Conservation (phyloP, 331 rosid species). For the Ulmus americana region DNA sequence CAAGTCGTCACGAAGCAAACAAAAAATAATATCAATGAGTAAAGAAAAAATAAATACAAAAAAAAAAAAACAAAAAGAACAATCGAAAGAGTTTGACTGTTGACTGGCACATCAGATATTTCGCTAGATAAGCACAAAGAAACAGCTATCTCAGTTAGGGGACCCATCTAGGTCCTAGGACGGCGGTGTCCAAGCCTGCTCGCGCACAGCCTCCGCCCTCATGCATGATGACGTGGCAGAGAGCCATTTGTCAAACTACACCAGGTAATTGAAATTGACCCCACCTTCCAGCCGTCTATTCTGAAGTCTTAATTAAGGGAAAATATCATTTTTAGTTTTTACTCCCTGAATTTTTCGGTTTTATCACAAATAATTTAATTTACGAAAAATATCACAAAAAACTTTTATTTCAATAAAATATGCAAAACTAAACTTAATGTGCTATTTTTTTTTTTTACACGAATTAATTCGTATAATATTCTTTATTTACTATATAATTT, state of each 20-base stretch:
- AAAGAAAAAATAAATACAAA: not conserved
- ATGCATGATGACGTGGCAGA: constrained; percentile 5
- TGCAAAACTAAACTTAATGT: no score
- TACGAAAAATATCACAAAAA: no score
- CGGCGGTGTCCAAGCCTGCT: not conserved
- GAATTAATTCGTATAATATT: no score
- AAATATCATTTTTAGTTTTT: no score
- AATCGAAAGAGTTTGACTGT: not conserved
- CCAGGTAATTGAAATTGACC: not conserved
- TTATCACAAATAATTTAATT: no score
- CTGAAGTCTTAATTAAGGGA: not conserved
- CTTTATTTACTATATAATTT: no score
- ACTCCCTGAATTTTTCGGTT: no score
- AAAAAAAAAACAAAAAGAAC: not conserved
- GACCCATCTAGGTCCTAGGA: not conserved
- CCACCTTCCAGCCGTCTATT: constrained; percentile 6
- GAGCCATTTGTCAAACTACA: not conserved
- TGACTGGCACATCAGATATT: not conserved
- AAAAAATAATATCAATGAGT: not conserved
- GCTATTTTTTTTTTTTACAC: no score
- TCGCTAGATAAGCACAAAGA: not conserved
- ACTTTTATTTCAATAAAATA: no score
- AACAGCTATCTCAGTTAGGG: not conserved
- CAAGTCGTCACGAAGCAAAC: no score
- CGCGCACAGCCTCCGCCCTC: not conserved